Evolutionary conservation across 352 stramenopile genomes (phyloP).

Genomic region (Globisporangium emineosum): DNA sequence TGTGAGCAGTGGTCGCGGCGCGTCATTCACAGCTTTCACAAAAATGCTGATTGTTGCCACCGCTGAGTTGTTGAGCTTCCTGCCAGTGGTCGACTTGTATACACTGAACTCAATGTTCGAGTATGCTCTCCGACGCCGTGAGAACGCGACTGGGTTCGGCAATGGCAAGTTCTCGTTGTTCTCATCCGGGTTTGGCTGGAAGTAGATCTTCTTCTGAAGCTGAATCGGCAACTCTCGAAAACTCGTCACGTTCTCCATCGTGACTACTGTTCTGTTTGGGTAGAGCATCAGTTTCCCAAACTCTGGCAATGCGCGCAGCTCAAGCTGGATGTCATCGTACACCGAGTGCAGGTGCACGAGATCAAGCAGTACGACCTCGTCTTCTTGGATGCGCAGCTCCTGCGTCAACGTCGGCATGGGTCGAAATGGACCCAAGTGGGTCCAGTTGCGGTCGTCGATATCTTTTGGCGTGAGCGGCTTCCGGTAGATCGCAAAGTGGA

Average conservation of each 20-base stretch:
- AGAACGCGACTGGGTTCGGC: constrained; percentile 33
- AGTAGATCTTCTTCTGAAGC: constrained; percentile 52
- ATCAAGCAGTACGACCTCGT: constrained; percentile 43
- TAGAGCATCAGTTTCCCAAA: constrained; percentile 50
- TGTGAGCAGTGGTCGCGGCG: constrained; percentile 24
- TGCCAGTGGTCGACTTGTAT: constrained; percentile 23
- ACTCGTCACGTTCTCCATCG: constrained; percentile 25
- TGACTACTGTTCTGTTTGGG: constrained; percentile 44
- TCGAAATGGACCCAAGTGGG: constrained; percentile 36
- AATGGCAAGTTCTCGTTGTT: constrained; percentile 49
- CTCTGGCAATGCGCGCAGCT: constrained; percentile 44
- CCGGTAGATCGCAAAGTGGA: constrained; percentile 69
- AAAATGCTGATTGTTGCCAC: constrained; percentile 46
- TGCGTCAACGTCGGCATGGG: constrained; percentile 32
- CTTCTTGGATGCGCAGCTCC: constrained; percentile 40
- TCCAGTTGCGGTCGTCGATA: constrained; percentile 20
- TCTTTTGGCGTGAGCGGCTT: constrained; percentile 13
- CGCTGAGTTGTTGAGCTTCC: constrained; percentile 21
- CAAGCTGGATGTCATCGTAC: constrained; percentile 54
- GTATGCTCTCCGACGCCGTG: constrained; percentile 34
- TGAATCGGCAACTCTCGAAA: constrained; percentile 46
- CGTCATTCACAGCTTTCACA: constrained; percentile 47
- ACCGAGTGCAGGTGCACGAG: constrained; percentile 56
- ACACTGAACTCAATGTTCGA: constrained; percentile 31
- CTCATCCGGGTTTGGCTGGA: constrained; percentile 34